Base-by-base conservation (phyloP, 495 filamentous ascomycete genomes). In the Aspergillus avenaceus region DNA sequence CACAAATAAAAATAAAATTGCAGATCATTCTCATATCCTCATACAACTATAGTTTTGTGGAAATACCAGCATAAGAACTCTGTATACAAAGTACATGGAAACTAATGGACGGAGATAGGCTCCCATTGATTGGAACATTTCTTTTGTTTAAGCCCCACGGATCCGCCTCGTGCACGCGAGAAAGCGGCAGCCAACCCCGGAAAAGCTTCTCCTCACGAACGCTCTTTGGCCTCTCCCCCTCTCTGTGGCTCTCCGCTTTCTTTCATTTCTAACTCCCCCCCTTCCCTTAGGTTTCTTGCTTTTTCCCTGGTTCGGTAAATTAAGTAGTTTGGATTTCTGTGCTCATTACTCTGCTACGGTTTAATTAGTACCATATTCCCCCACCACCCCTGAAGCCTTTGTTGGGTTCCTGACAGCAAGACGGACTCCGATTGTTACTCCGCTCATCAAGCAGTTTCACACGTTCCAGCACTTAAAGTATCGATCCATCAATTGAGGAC, bases 161-260 rank as follows among this genome's bases (percentile, higher is more conserved):
- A 41, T 40, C 46, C 46, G 22, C 32, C 31, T n/a, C 23, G 22
- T 12, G 29, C 45, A 48, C 45, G 22, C 45, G 32, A 48, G 32
- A 38, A 45, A 48, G 29, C 27, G n/a, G 13, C 32, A 48, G 25
- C 32, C 45, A 54, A 45, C 49, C 49, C 46, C 50, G 28, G 48
- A 51, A 43, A 47, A 23, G 26, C 45, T 49, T 53, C 52, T 48
- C 26, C 51, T 47, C 51, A 42, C 50, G 16, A 29, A 25, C 24
- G 9, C 34, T 27, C 23, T 16, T 25, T 40, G n/a, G 31, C 13
- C 36, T 23, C 11, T 16, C 23, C 26, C 18, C 23, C 21, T 16
- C n/a, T 36, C 23, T 24, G 23, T 26, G 14, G 37, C 40, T 29
- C 16, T 25, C 13, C 13, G 25, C 19, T 25, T 25, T 27, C 14